These are phyloP conservation scores for Talaromyces liani DNA, from an alignment of 495 filamentous ascomycete genomes.

Conservation along the genomic window DNA sequence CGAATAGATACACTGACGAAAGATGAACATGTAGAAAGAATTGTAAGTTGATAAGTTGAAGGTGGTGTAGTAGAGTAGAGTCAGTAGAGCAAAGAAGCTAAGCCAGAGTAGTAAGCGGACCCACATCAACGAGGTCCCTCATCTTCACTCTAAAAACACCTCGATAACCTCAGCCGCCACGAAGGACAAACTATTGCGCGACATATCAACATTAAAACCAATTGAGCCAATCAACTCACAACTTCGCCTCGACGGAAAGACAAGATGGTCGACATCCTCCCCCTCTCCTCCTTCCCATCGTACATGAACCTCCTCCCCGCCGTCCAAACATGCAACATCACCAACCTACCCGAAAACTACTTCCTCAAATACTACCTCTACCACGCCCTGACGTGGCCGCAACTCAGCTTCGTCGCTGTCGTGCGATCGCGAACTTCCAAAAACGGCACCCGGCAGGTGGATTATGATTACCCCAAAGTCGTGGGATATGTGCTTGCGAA, in stretches of 20 bases:
- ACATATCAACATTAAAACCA: background rate
- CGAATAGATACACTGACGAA: no score
- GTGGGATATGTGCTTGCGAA: slow-evolving; percentile 99
- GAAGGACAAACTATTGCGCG: background rate
- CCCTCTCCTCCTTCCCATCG: slow-evolving; percentile 40
- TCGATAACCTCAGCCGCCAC: background rate
- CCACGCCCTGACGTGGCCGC: slow-evolving; percentile 96
- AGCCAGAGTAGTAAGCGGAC: background rate
- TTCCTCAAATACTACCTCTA: slow-evolving; percentile 99
- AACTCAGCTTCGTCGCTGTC: slow-evolving; percentile 92
- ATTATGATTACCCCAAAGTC: slow-evolving; percentile 88
- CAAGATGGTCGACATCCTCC: slow-evolving; percentile 44
- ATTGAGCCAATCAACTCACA: background rate
- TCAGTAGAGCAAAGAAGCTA: background rate
- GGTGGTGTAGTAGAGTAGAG: background rate
- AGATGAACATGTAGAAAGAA: background rate
- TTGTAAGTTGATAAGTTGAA: background rate
- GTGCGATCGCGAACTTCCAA: slow-evolving; percentile 58
- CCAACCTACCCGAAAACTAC: slow-evolving; percentile 99
- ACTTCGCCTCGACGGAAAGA: background rate
- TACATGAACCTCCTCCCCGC: slow-evolving; percentile 67
- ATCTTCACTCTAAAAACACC: background rate
- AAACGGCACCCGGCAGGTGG: background rate
- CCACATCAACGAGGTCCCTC: background rate
- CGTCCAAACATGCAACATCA: slow-evolving; percentile 96